Base-by-base conservation (phyloP, 768 basidiomycete genomes). In the Mycena galopus region DNA sequence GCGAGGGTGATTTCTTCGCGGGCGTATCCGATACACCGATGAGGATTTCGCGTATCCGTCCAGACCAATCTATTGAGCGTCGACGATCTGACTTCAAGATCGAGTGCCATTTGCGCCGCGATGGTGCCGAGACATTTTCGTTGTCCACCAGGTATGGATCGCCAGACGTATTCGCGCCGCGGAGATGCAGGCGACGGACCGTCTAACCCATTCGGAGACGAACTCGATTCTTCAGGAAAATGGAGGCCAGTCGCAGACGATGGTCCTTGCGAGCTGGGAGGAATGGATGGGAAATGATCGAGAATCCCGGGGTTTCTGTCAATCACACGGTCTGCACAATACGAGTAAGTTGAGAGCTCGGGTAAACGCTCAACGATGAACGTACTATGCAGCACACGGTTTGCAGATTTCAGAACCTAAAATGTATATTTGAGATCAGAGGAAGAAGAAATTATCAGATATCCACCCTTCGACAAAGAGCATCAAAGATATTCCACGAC, bases 151-250 rank as follows among this genome's bases (percentile, higher is more conserved):
- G 8, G 9, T 44, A 47, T 50, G 9, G 27, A 19, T 29, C 61
- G 39, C 61, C 61, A 62, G 19, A 62, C 61, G 19, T 47, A 62
- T 32, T 62, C 61, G 1, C 61, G 61, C 14, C 42, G 42, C 6
- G 61, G 61, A 21, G 61, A n/a, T 21, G 30, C 27, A n/a, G 42
- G 12, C 9, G 37, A 7, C 37, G 37, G 2, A 29, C 6, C 19
- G 12, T 42, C 33, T 29, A 32, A 4, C 17, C 27, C 16, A 21
- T 33, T 21, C 57, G 57, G 32, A 35, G n/a, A 14, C n/a, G 57
- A 35, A 37, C 42, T 44, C 47, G 47, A 50, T 50, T 23, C 47
- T 23, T 23, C 50, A 11, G n/a, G 7, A 27, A 10, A 25, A 25
- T 51, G n/a, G 50, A 51, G 50, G n/a, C n/a, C 25, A 2, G 50